phyloP scores from a whole-genome alignment of 768 basidiomycete genomes.

The Leccinum obscurum region DNA sequence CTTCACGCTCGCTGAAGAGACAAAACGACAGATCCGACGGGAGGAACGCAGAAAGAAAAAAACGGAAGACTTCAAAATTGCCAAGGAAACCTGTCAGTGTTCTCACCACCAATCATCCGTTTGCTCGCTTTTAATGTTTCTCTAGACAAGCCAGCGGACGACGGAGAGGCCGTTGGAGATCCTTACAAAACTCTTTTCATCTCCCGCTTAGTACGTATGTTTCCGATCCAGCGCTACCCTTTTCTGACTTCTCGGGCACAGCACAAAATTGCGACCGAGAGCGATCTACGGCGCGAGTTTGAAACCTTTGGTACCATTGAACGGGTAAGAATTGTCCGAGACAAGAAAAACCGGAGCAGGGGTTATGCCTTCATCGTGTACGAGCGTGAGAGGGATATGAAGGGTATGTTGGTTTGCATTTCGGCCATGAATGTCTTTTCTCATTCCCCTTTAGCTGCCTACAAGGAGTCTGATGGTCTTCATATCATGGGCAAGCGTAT shows the following conservation, averaged over 20 bases:
- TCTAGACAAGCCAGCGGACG: slow-evolving; percentile 90
- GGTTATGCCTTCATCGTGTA: slow-evolving; percentile 98
- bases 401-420: slow-evolving; percentile 56
- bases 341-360: slow-evolving; percentile 82
- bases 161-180: slow-evolving; percentile 88
- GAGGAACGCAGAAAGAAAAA: slow-evolving; percentile 79
- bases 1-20: slow-evolving; percentile 82
- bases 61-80: slow-evolving; percentile 72
- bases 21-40: slow-evolving; percentile 71
- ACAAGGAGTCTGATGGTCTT: slow-evolving; percentile 97
- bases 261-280: slow-evolving; percentile 92
- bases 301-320: slow-evolving; percentile 95
- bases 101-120: not conserved
- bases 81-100: slow-evolving; percentile 82
- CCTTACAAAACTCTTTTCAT: slow-evolving; percentile 99
- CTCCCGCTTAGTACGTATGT: slow-evolving; percentile 70
- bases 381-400: slow-evolving; percentile 99
- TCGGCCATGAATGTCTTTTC: slow-evolving; percentile 16
- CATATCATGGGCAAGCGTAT: slow-evolving; percentile 96
- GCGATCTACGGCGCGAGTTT: slow-evolving; percentile 91
- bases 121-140: slow-evolving; percentile 8
- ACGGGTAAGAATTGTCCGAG: slow-evolving; percentile 88
- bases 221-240: not conserved
- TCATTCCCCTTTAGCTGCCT: slow-evolving; percentile 61
- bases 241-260: slow-evolving; percentile 36